A percentile compares a stretch with the other conserved stretches of the same genome.
Conservation (phyloP, 192 early-diverging fungal species). For the Chytriomyces confervae region DNA sequence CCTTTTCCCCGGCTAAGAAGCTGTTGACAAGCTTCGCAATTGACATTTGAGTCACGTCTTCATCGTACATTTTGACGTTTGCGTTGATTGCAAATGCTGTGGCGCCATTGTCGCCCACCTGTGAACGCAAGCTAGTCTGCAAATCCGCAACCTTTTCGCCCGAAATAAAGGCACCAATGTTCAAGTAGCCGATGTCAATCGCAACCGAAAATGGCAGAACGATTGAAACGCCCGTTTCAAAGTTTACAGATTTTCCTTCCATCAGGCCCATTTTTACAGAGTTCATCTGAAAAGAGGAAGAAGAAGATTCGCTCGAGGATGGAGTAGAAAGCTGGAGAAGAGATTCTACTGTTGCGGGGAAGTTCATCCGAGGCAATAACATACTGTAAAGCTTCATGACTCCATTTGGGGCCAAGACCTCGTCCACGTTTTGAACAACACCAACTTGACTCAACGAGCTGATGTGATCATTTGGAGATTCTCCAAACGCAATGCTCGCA, state of each 20-base stretch:
- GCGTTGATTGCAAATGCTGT: not conserved
- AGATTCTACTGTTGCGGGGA: not conserved
- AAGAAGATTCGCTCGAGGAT: not conserved
- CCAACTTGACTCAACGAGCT: not conserved
- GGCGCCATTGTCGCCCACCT: not conserved
- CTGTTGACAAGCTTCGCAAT: not conserved
- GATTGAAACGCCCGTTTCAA: constrained; percentile 35
- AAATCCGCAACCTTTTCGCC: constrained; percentile 31
- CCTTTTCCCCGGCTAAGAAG: not conserved
- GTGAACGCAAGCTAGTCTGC: constrained; percentile 4
- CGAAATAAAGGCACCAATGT: constrained; percentile 22
- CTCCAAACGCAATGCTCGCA: not conserved
- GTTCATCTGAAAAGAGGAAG: not conserved
- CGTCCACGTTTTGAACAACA: not conserved
- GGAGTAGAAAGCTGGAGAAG: not conserved
- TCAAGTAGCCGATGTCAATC: constrained; percentile 39
- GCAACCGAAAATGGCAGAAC: constrained; percentile 37
- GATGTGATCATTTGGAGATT: not conserved
- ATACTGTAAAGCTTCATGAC: not conserved
- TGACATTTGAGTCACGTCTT: not conserved
- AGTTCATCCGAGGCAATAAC: not conserved
- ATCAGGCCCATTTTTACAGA: too few species aligned
- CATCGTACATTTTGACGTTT: not conserved
- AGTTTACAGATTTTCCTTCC: constrained; percentile 29
- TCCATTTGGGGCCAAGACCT: not conserved